Evolutionary conservation across 129 eudicot genomes (phyloP), one percentile per base, ranked within the genome.

Genomic region (Ambrosia trifida): DNA sequence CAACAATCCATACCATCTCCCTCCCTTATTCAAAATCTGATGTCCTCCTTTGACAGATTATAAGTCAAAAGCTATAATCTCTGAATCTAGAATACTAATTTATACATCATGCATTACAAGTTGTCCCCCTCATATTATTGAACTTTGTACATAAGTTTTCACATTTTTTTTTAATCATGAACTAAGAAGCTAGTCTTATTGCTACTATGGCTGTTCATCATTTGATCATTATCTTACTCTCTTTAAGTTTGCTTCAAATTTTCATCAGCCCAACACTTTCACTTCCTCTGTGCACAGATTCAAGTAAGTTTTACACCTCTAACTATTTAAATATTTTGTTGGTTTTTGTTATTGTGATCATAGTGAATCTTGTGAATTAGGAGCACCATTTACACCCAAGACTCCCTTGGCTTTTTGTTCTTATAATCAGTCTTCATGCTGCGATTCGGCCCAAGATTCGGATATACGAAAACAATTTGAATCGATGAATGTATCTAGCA

Each of bases 401-500:
- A 53, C 74, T 71, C 79, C 85, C 66, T 53, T 90, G 64, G 77
- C 64, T 54, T 90, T 90, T 72, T 90, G 96, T 47, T 69, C 89
- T 71, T 79, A 79, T 67, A 83, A 76, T 74, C 78, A 82, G 19
- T 70, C 84, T 7, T 33, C 82, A 14, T 90, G 96, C 82, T 90
- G 96, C 76, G 73, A 81, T 44, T 19, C 84, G 24, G 31, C 69
- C 16, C 78, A 90, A 73, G 96, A 87, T 81, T 76, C 51, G 76
- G 69, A 52, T 31, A 20, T 90, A 69, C 72, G 61, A 80, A 87
- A 79, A 60, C 89, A 74, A 31, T 85, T 84, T 40, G 69, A 53
- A 71, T 81, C 85, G 12, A 81, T 90, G 89, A 90, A 85, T 51
- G 82, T 90, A 41, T 79, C 96, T 67, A 78, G 83, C 52, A 17